Evolutionary conservation across 2,329 filamentous ascomycete genomes (phyloP), one percentile per base, ranked within the genome.

Genomic region (Fusarium fracticaudum): DNA sequence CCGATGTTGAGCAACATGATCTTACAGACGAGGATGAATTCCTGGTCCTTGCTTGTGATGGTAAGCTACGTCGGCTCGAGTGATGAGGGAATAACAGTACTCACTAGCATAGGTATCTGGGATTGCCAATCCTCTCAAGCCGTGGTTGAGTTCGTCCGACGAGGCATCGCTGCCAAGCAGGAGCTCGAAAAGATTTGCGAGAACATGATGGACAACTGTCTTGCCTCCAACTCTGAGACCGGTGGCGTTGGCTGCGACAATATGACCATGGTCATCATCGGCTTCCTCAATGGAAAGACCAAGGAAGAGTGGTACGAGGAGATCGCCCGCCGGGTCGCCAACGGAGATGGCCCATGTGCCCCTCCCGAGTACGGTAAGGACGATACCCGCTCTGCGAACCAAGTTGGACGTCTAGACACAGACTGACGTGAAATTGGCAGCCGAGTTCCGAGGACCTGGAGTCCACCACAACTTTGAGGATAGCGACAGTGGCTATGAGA

Each of bases 151-250:
- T 99, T 99, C 81, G 96, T 98, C 74, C 91, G 96, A 82, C 93
- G 96, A 81, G 96, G 96, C 65, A 98, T 99, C 83, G 96, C 95
- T 57, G 95, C 95, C 59, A 98, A 98, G 87, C 96, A 99, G 85
- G 93, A 97, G 57, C 90, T 99, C 59, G 91, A 95, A 64, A 93
- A 94, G 82, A 98, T 99, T 80, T 98, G 96, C 84, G 96, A 99
- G 86, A 99, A 99, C 86, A 98, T 99, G 94, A 99, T 99, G 96
- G 96, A 99, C 87, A 99, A 98, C 87, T 99, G 96, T 82, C 88
- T 99, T 75, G 95, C 96, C 45, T 97, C 95, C 71, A 98, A 97
- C 89, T 98, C 95, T 76, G 96, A 99, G 85, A 98, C 96, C 38
- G 96, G 96, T 63, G 96, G 96, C 73, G 96, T 99, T 71, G 96